A percentile compares a stretch with the other conserved stretches of the same genome.
These are phyloP conservation scores for Cucumis cinereus DNA, from an alignment of 306 rosid species.

Conservation along the genomic window DNA sequence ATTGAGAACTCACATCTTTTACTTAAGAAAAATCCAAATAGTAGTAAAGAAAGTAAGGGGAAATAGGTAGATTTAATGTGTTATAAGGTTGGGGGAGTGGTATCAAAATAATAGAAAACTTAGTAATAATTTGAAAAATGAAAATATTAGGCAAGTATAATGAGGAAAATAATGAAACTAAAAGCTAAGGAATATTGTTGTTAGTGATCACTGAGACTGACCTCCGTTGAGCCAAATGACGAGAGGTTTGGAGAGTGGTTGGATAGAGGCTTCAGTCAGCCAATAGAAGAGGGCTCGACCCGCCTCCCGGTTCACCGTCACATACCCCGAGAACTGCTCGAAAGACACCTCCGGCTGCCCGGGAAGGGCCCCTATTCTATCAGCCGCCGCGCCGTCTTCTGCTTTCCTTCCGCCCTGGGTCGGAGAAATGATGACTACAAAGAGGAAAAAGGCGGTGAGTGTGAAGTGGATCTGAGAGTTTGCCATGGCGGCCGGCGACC, in stretches of 20 bases:
- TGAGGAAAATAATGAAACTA: too few species aligned
- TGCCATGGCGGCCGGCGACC: conserved; percentile 14
- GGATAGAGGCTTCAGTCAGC: conserved; percentile 71
- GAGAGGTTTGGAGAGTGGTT: conserved; percentile 52
- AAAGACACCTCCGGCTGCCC: conserved; percentile 80
- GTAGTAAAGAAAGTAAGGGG: too few species aligned
- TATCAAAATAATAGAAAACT: too few species aligned
- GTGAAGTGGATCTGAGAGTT: conserved; percentile 30
- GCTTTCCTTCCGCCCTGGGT: neutral
- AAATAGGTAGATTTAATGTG: too few species aligned
- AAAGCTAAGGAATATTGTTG: too few species aligned
- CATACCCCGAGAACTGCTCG: conserved; percentile 84
- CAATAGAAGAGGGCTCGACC: conserved; percentile 97
- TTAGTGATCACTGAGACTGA: neutral
- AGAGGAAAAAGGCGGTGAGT: conserved; percentile 17
- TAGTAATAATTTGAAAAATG: too few species aligned
- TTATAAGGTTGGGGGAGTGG: too few species aligned
- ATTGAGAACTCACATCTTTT: too few species aligned
- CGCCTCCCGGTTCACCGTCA: conserved; percentile 53
- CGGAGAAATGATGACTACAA: neutral
- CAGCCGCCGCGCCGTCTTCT: conserved; percentile 31
- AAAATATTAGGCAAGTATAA: neutral
- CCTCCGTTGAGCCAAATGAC: conserved; percentile 99
- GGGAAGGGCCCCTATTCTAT: conserved; percentile 65
- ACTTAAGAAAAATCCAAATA: too few species aligned